phyloP scores from a whole-genome alignment of 371 early-diverging fungal species.

The Vairimorpha necatrix region DNA sequence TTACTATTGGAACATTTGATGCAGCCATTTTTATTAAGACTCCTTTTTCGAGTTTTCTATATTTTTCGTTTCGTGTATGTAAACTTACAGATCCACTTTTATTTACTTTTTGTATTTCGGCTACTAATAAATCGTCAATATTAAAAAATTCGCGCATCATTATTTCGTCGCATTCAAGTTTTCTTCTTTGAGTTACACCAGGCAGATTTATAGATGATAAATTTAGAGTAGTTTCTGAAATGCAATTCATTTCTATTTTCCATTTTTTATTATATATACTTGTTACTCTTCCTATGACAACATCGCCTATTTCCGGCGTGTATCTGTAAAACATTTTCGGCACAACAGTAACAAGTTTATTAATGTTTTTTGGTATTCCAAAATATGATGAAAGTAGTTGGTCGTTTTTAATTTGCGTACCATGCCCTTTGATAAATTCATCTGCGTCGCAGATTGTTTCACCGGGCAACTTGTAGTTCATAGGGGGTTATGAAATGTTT shows the following conservation, averaged over 20 bases:
- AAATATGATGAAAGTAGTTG: constrained; percentile 72
- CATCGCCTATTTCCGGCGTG: constrained; percentile 88
- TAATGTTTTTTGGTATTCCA: constrained; percentile 83
- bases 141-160: constrained; percentile 88
- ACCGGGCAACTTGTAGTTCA: constrained; percentile 56
- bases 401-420: constrained; percentile 72
- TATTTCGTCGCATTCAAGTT: constrained; percentile 90
- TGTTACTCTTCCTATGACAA: constrained; percentile 87
- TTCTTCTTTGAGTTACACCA: constrained; percentile 88
- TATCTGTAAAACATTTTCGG: constrained; percentile 72
- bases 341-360: constrained; percentile 82
- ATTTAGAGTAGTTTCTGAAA: constrained; percentile 77
- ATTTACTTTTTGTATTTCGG: constrained; percentile 85
- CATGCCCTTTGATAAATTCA: constrained; percentile 74
- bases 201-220: constrained; percentile 88
- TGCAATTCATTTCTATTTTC: constrained; percentile 85
- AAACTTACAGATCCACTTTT: constrained; percentile 77
- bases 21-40: constrained; percentile 48
- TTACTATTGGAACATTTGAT: constrained; percentile 21
- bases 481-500: neutral
- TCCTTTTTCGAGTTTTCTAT: constrained; percentile 72
- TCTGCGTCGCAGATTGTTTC: constrained; percentile 48
- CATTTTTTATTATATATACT: constrained; percentile 82
- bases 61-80: constrained; percentile 87
- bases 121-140: constrained; percentile 87